Evolutionary conservation across 75 land plant genomes (phyloP).

Genomic region (Pinus taeda): DNA sequence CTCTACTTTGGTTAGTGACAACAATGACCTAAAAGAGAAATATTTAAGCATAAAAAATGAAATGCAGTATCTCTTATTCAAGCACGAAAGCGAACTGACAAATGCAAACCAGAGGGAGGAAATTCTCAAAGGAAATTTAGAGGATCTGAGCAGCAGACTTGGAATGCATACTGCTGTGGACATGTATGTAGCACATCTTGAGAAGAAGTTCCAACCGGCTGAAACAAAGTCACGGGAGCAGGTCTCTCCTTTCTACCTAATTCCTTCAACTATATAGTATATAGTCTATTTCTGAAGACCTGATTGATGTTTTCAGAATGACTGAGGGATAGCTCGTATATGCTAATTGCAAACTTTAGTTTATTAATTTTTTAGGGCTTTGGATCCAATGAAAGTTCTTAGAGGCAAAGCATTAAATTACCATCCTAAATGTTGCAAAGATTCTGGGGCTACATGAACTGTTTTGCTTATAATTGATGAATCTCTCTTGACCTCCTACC

Average conservation of each 20-base stretch:
- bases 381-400: too few relatives aligned
- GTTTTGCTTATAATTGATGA: too few relatives aligned
- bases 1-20: constrained; percentile 48
- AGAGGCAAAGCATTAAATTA: too few relatives aligned
- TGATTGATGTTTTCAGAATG: neutral
- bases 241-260: constrained; percentile 9
- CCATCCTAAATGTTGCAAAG: too few relatives aligned
- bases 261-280: neutral
- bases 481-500: too few relatives aligned
- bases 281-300: neutral
- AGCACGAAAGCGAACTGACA: constrained; percentile 35
- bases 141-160: constrained; percentile 29
- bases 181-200: constrained; percentile 25
- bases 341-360: neutral
- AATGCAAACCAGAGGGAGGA: constrained; percentile 24
- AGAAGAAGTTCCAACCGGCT: constrained; percentile 12
- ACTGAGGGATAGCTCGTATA: neutral
- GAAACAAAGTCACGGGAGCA: constrained; percentile 28
- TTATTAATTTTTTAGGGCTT: too few relatives aligned
- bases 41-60: constrained; percentile 30
- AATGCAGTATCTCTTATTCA: constrained; percentile 20
- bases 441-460: too few relatives aligned
- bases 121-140: constrained; percentile 18
- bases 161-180: constrained; percentile 22
- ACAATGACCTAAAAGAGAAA: constrained; percentile 27